phyloP scores from a whole-genome alignment of 164 flowering plant genomes.

The Berberis thunbergii region DNA sequence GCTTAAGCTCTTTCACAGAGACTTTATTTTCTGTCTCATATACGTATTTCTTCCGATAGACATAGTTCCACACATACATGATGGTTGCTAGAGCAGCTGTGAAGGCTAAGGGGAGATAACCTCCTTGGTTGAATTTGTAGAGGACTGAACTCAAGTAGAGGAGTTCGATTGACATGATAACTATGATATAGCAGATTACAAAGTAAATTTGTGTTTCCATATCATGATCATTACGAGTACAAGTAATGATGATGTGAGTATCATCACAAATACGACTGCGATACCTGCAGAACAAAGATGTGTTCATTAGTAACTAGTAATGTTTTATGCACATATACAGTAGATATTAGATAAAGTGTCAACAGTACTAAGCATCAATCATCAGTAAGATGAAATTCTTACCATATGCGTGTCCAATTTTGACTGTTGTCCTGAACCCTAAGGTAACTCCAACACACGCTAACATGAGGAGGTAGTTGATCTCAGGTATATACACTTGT shows the following conservation, averaged over 20 bases:
- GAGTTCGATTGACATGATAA: slow-evolving; percentile 44
- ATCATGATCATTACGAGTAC: slow-evolving; percentile 70
- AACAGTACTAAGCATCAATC: too few relatives aligned
- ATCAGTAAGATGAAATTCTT: slow-evolving; percentile 1
- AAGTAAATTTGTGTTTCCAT: slow-evolving; percentile 57
- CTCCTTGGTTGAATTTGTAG: slow-evolving; percentile 68
- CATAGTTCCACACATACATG: slow-evolving; percentile 44
- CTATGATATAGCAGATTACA: slow-evolving; percentile 28
- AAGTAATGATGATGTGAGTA: slow-evolving; percentile 51
- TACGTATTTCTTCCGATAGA: slow-evolving; percentile 34
- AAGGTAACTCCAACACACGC: slow-evolving; percentile 55
- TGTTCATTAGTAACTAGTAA: not conserved
- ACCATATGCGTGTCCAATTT: slow-evolving; percentile 84
- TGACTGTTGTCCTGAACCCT: slow-evolving; percentile 39
- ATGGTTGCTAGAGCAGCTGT: slow-evolving; percentile 34
- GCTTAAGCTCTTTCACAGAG: slow-evolving; percentile 33
- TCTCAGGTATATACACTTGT: slow-evolving; percentile 41
- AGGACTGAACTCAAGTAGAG: slow-evolving; percentile 51
- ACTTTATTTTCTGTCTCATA: slow-evolving; percentile 62
- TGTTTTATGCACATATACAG: not conserved
- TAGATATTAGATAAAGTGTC: not conserved
- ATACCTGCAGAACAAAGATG: slow-evolving; percentile 37
- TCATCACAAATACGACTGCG: slow-evolving; percentile 36
- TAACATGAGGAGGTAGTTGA: slow-evolving; percentile 49
- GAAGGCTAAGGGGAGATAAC: slow-evolving; percentile 63